Percentiles rank a stretch among this genome's conserved stretches.
phyloP scores from a whole-genome alignment of 1,284 basidiomycete genomes.

The Inonotus obliquus region DNA sequence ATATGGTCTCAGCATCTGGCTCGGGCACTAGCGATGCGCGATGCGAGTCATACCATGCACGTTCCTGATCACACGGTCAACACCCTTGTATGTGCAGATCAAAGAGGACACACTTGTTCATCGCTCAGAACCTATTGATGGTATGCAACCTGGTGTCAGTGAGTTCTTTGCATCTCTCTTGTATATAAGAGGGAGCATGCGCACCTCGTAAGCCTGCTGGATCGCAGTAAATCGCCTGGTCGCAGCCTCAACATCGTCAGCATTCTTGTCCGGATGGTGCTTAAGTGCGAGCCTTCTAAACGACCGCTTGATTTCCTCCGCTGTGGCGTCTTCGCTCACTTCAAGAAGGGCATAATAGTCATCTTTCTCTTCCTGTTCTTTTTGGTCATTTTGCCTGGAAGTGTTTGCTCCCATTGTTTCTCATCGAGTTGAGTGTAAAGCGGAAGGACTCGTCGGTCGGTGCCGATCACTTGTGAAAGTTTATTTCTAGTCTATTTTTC shows the following conservation, averaged over 20 bases:
- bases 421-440: neutral
- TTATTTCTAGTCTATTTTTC: neutral
- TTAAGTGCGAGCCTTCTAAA: constrained; percentile 80
- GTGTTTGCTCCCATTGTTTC: constrained; percentile 62
- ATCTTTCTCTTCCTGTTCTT: constrained; percentile 31
- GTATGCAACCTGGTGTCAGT: constrained; percentile 9
- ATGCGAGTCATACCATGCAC: constrained; percentile 98
- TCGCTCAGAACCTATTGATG: constrained; percentile 75
- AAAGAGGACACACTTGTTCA: constrained; percentile 65
- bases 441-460: neutral
- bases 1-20: constrained; percentile 77
- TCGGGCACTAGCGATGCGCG: constrained; percentile 80
- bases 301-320: constrained; percentile 88
- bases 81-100: neutral
- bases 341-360: constrained; percentile 83
- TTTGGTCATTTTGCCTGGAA: constrained; percentile 42
- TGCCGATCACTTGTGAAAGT: neutral
- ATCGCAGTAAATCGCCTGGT: constrained; percentile 85
- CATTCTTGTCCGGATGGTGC: constrained; percentile 90
- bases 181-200: constrained; percentile 13
- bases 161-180: constrained; percentile 4
- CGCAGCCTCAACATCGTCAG: constrained; percentile 76
- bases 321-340: constrained; percentile 73
- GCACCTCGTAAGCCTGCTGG: constrained; percentile 93
- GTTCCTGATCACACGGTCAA: constrained; percentile 60